Base-by-base conservation (phyloP, 352 stramenopile species). In the Blastocystis sp. region DNA sequence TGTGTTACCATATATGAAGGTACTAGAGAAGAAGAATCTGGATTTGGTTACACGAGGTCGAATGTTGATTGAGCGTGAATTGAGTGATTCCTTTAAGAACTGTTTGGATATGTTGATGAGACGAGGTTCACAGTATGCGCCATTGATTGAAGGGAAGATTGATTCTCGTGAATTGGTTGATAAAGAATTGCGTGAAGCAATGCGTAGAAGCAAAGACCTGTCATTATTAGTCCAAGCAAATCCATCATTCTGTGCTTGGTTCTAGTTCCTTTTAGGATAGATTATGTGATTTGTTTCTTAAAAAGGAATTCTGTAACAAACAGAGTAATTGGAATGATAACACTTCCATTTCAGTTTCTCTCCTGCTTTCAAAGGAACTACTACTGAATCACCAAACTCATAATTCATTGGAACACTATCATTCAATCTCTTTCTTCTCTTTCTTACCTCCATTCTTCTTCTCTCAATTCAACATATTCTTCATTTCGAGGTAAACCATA, bases 401-500 rank as follows among this genome's bases (percentile, higher is more conserved):
- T 86, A 86, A 24, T 27, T 71, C 59, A 73, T 27, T 7, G 74
- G 74, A 14, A 78, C 66, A 14, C 57, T 66, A 66, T 21, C 12
- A n/a, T 21, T 66, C 57, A 66, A 11, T n/a, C n/a, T n/a, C 57
- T 29, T 66, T 66, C 57, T 21, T 29, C 16, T 66, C 57, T 66
- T 21, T 12, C 57, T 21, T n/a, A 77, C 39, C 7, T 73, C 74
- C 74, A 86, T 24, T 86, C 74, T 1, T 77, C 46, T 24, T 78
- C 65, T 27, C 54, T 37, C 59, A 86, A 43, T 43, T 74, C 74
- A 6, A 86, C 32, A 19, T 58, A 57, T 14, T 51, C 74, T 24
- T 86, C 56, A 11, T 97, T 98, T 69, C 92, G 91, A 56, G 94
- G 91, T 6, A 99, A 89, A 4, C 94, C 94, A 92, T 99, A 99